Base-by-base conservation (phyloP, 2,329 filamentous ascomycete species). In the Lachnellula occidentalis region DNA sequence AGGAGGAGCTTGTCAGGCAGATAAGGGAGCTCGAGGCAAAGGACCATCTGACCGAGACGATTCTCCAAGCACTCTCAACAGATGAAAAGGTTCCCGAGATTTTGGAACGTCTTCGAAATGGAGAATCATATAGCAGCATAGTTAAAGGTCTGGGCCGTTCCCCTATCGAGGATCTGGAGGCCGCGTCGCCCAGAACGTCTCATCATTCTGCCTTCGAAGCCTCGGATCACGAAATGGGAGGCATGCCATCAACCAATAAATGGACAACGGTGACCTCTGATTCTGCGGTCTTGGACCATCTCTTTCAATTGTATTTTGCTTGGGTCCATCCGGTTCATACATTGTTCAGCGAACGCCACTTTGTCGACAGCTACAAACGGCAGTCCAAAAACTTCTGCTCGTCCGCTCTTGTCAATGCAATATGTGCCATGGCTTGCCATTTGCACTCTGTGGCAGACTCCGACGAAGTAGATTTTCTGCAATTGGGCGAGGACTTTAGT, bases 241-340 rank as follows among this genome's bases (percentile, higher is more conserved):
- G 59, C 11, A 46, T 51, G 9, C 36, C 51, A 9, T 45, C 51
- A 7, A 27, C 17, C 3, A 49, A 53, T 42, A 46, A 21, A 37
- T 70, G 68, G 68, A 68, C 67, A 11, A 48, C 51, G 15, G 66
- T 70, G 22, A 67, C 62, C 2, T 47, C 53, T 5, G 62, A 69
- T 31, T 37, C 50, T 3, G 50, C 53, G 1, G 46, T 67, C 14
- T 43, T 69, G 22, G 56, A 69, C 22, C 68, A 70, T 49, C 54
- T 70, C 1, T 65, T 70, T 46, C 59, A 64, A 34, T 56, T 70
- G 14, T 70, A 69, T 49, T 70, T 70, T 54, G 60, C 65, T 14
- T 70, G 68, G 68, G 56, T 70, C 5, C 68, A 70, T 55, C 68
- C 68, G 3, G 63, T 69, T n/a, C 64, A 69, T 50, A 67, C 66